Conservation (phyloP, 768 basidiomycete genomes). For the Trametes villosa region DNA sequence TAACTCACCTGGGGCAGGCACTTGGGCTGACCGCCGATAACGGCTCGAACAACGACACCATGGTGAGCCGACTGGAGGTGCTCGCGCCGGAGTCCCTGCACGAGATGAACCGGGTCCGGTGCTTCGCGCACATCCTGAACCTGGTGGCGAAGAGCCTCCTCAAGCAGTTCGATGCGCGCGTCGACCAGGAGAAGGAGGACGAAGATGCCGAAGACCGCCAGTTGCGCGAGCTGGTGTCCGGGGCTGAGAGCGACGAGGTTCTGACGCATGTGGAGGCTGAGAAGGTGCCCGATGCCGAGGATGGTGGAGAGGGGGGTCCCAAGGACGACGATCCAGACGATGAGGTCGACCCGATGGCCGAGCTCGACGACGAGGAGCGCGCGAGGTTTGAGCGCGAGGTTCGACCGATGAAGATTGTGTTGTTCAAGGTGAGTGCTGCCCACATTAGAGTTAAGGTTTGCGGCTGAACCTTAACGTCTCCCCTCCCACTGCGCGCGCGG, state of each 20-base stretch:
- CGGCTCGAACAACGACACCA: constrained; percentile 23
- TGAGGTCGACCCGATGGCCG: no score
- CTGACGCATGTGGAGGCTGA: neutral
- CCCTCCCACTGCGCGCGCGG: no score
- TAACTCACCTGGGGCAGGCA: constrained; percentile 4
- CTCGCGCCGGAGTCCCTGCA: neutral
- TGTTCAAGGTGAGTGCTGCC: constrained; percentile 14
- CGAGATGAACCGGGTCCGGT: neutral
- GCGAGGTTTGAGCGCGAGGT: neutral
- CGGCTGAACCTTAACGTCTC: no score
- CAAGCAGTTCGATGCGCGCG: constrained; percentile 19
- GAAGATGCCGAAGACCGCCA: neutral
- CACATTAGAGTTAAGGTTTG: neutral
- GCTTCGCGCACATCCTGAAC: constrained; percentile 23
- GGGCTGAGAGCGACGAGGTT: neutral
- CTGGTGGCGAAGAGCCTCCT: constrained; percentile 16
- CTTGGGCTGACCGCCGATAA: constrained; percentile 23
- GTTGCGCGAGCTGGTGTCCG: neutral
- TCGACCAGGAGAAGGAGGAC: neutral
- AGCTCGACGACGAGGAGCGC: constrained; percentile 7
- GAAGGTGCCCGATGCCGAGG: neutral
- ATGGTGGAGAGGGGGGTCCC: neutral
- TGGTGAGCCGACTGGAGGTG: constrained; percentile 10
- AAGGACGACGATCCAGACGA: no score
- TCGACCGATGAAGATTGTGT: constrained; percentile 6